A percentile compares a stretch with the other conserved stretches of the same genome.
phyloP scores from a whole-genome alignment of 495 filamentous ascomycete species.

The Podospora conica region DNA sequence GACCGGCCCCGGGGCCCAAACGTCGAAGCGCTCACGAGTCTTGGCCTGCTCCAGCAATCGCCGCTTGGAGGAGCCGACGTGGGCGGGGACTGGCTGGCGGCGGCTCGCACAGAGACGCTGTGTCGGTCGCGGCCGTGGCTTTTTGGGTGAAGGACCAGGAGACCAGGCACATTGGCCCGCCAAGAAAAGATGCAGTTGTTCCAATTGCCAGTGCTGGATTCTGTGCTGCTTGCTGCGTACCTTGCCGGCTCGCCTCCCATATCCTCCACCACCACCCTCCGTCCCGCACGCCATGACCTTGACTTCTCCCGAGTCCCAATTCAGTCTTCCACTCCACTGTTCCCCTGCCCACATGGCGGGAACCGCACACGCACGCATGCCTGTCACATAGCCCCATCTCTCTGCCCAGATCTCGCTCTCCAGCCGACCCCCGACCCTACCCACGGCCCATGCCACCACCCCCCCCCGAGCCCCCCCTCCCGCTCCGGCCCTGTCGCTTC shows the following conservation, averaged over 20 bases:
- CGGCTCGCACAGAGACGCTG: slow-evolving; percentile 15
- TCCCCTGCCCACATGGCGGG: background rate
- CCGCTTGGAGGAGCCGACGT: background rate
- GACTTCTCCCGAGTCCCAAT: background rate
- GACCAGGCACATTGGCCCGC: too few relatives aligned
- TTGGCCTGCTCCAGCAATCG: background rate
- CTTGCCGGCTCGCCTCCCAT: background rate
- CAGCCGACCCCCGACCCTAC: background rate
- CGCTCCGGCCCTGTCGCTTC: slow-evolving; percentile 33
- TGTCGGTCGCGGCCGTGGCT: slow-evolving; percentile 24
- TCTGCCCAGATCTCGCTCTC: background rate
- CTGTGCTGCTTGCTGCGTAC: background rate
- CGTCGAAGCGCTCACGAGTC: background rate
- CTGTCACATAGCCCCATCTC: slow-evolving; percentile 12
- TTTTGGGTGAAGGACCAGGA: too few relatives aligned
- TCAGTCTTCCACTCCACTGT: too few relatives aligned
- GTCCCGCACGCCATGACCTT: background rate
- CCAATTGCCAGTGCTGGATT: slow-evolving; percentile 1
- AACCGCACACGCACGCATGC: background rate
- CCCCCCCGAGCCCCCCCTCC: slow-evolving; percentile 3
- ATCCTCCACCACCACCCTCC: too few relatives aligned
- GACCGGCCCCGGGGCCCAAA: background rate
- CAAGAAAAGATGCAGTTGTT: background rate
- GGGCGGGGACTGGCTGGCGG: slow-evolving; percentile 20
- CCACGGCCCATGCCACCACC: slow-evolving; percentile 16